These are phyloP conservation scores for Actinomortierella ambigua DNA, from an alignment of 371 early-diverging fungal species.

Conservation along the genomic window DNA sequence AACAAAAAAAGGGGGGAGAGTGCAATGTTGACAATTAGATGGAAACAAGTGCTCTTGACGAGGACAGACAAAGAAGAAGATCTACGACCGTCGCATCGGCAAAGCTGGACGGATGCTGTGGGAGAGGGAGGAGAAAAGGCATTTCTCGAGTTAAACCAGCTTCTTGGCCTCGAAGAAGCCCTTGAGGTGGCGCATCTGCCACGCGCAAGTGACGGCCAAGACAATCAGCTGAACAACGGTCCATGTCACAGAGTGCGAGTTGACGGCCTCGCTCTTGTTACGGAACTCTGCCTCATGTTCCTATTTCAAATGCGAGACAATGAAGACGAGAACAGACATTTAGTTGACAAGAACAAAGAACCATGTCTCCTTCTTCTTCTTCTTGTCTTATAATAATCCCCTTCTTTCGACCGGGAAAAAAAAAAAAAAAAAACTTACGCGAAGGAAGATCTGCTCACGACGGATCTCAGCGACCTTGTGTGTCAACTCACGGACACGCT, in stretches of 20 bases:
- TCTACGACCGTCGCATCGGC: too few species aligned
- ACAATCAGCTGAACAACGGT: slow-evolving; percentile 83
- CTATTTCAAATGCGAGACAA: slow-evolving; percentile 43
- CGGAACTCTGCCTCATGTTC: slow-evolving; percentile 92
- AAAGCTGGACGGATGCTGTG: too few species aligned
- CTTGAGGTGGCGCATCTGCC: slow-evolving; percentile 93
- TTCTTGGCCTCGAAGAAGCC: slow-evolving; percentile 95
- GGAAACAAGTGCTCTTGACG: too few species aligned
- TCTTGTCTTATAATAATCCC: slow-evolving; percentile 2
- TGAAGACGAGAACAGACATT: slow-evolving; percentile 2
- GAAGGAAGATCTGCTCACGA: slow-evolving; percentile 88
- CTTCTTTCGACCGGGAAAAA: not conserved
- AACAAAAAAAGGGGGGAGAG: too few species aligned
- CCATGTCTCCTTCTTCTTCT: not conserved
- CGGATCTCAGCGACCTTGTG: slow-evolving; percentile 81
- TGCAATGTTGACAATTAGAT: too few species aligned
- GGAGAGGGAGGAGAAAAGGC: not conserved
- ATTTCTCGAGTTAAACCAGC: slow-evolving; percentile 71
- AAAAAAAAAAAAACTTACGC: slow-evolving; percentile 59
- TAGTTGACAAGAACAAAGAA: slow-evolving; percentile 3
- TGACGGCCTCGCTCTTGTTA: slow-evolving; percentile 80
- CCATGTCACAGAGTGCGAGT: slow-evolving; percentile 88
- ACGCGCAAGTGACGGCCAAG: slow-evolving; percentile 81
- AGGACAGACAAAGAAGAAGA: not conserved
- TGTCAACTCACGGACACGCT: slow-evolving; percentile 81